Base-by-base conservation (phyloP, 257 asterid species). In the Primulina huaijiensis region DNA sequence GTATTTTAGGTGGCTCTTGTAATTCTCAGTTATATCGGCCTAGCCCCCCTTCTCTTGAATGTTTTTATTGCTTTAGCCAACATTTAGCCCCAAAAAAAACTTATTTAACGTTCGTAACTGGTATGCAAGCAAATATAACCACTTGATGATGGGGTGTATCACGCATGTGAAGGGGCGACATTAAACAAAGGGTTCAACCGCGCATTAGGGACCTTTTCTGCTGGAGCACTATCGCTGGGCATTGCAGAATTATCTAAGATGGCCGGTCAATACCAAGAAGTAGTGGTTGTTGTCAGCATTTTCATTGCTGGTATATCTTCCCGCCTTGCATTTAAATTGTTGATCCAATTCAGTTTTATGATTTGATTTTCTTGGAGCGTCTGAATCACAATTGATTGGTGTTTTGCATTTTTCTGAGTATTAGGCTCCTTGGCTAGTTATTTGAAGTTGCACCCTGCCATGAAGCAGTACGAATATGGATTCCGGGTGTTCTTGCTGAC, bases 171-270 rank as follows among this genome's bases (percentile, higher is more conserved):
- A 82, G 87, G 90, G 33, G 87, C 88, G 29, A 85, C 90, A 0
- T 68, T 82, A 57, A 85, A 74, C 8, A 85, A 85, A 72, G 88
- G 90, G 65, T 76, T 85, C 75, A 85, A 85, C 67, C 80, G 90
- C 25, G 88, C 86, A 0, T 70, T 85, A 25, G 90, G 90, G 61
- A 82, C 90, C 20, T 68, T 82, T 17, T 69, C 72, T 72, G 86
- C 87, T 67, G 89, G 84, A 10, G 43, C 72, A 17, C 79, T 82
- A n/a, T 85, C 87, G 0, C 69, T 82, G 10, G 31, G 78, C n/a
- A 77, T 74, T 67, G 79, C 74, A 60, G 76, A 78, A 56, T 62
- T 84, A 27, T 65, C 85, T 2, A 3, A 75, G 65, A 60, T 60
- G 73, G 77, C 77, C 6, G 89, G 89, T 29, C 33, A 70, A 21